Evolutionary conservation across 2,329 filamentous ascomycete genomes (phyloP), one percentile per base, ranked within the genome.

Genomic region (Arthroderma uncinatum): DNA sequence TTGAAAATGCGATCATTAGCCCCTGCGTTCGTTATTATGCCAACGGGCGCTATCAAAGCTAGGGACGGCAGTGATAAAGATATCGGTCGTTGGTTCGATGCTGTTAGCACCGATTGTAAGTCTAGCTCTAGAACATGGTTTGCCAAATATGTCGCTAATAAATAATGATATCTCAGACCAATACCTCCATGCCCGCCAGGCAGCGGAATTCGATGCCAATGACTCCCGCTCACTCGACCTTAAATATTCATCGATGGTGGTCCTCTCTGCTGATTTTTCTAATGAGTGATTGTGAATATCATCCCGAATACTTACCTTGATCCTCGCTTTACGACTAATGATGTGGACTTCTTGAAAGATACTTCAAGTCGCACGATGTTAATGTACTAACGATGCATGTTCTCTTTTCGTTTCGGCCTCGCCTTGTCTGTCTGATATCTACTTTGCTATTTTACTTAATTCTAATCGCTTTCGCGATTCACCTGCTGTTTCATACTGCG

Each of bases 1-100:
- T 70, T 83, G 52, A 78, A 78, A 61, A 81, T 83, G 76, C 78
- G 81, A 5, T 70, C 70, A 50, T 63, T 76, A n/a, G 71, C 73
- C 10, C 73, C 73, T 25, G 73, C 72, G 62, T 70, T 71, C 4
- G 66, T 57, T 28, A 64, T 73, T 21, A 65, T 69, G 21, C 65
- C 67, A 2, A 71, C 66, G 19, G 71, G 71, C n/a, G 62, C 69
- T 9, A 57, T 75, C 56, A 69, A 67, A 61, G 68, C 71, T 2
- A 66, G 68, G 6, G 69, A 74, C 9, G 69, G 66, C 8, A 72
- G 69, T 58, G 70, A 72, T 21, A 68, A 71, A 48, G 68, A 71
- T 57, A 69, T 69, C 4, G 61, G 64, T 44, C 66, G 67, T 28
- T 75, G 73, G 73, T 74, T 75, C 53, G 70, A 74, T 44, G 67